Evolutionary conservation across 2,329 filamentous ascomycete species (phyloP).

Genomic region (Fusarium sp.): DNA sequence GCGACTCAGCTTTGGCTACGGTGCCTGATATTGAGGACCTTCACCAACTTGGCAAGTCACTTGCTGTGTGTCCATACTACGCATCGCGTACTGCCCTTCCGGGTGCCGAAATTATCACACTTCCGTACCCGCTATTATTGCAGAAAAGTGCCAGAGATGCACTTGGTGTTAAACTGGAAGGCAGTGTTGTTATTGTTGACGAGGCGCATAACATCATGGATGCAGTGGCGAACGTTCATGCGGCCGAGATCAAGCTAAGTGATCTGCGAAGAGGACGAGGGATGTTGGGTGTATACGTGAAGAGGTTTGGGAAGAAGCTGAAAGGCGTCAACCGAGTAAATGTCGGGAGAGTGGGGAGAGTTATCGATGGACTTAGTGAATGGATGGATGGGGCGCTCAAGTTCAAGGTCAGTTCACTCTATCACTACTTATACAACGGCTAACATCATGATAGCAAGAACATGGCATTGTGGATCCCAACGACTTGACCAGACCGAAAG

Average conservation of each 20-base stretch:
- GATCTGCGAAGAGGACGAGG: conserved; percentile 80
- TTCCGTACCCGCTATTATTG: conserved; percentile 91
- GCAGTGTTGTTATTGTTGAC: conserved; percentile 93
- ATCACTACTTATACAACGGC: neutral
- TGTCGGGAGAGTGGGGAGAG: conserved; percentile 85
- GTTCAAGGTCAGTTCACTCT: conserved; percentile 58
- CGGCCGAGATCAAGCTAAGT: conserved; percentile 77
- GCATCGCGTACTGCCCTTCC: conserved; percentile 89
- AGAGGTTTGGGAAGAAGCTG: conserved; percentile 87
- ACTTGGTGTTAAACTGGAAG: conserved; percentile 85
- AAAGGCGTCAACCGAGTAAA: conserved; percentile 94
- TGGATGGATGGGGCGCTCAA: conserved; percentile 72
- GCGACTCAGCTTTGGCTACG: conserved; percentile 85
- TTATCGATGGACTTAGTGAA: conserved; percentile 81
- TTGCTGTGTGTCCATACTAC: conserved; percentile 94
- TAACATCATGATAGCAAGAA: conserved; percentile 48
- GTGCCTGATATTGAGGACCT: conserved; percentile 96
- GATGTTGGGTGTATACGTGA: conserved; percentile 85
- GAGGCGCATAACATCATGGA: conserved; percentile 99
- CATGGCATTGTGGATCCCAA: conserved; percentile 80
- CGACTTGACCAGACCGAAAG: conserved; percentile 82
- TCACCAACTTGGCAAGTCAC: conserved; percentile 78
- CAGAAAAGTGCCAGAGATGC: conserved; percentile 91
- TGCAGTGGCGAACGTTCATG: conserved; percentile 88
- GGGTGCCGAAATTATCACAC: conserved; percentile 87